Evolutionary conservation across 305 asterid species (phyloP), one percentile per base, ranked within the genome.

Genomic region (Striga hermonthica): DNA sequence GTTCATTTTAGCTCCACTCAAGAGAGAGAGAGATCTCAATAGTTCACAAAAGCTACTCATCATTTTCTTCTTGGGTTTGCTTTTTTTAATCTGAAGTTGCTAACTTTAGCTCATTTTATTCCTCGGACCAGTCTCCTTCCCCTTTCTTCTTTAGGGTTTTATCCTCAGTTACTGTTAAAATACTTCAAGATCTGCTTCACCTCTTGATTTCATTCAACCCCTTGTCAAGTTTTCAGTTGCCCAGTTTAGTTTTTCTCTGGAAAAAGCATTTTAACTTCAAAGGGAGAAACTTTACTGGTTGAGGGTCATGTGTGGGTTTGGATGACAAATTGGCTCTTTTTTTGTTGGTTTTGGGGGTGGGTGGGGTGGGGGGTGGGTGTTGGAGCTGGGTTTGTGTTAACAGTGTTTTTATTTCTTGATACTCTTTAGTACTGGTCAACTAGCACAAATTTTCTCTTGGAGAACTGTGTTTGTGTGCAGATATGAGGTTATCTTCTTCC

Each of bases 401-500:
- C 57, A 48, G 57, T 68, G 41, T 12, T 59, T 65, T 5, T 14
- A 14, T 69, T 71, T 57, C 57, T 16, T 67, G 64, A 57, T 52
- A 45, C 72, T 65, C 72, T 72, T 58, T 66, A 62, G 71, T 67
- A 62, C n/a, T 50, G 12, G 64, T 52, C 45, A 13, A 52, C 52
- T 45, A 72, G 65, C 55, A 8, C 9, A 3, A 4, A 0, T 36
- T 65, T 62, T 60, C 9, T 63, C 61, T 52, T 10, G 2, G 50
- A 62, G 63, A 58, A 58, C 66, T 68, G 67, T 53, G 40, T 60
- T 76, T 72, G 56, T 71, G 66, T 72, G 79, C 76, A 78, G 84
- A 86, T 71, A 83, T 91, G 97, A 88, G 86, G 93, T 63, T 85
- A 41, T 84, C 95, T 74, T 74, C 82, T 31, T 55, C 86, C 34